phyloP scores from a whole-genome alignment of 257 asterid species.

The Anisodus acutangulus region DNA sequence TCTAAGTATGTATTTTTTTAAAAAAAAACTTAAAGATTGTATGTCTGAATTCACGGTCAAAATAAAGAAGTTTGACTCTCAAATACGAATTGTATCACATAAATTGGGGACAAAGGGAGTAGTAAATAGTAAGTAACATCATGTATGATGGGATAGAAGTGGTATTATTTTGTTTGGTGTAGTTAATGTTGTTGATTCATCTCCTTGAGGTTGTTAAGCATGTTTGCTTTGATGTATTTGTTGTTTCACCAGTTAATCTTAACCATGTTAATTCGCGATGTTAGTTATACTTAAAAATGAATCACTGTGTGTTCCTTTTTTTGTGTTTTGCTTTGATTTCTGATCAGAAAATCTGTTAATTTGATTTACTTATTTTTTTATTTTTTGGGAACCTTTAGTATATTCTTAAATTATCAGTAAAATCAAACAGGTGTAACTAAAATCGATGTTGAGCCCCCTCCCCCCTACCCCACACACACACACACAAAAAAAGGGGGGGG shows the following conservation, averaged over 20 bases:
- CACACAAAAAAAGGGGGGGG: rapidly evolving
- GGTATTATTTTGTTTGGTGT: background rate
- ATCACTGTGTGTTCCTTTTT: background rate
- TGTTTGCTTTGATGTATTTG: background rate
- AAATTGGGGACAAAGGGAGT: too few relatives aligned
- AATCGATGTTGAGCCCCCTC: background rate
- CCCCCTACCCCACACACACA: background rate
- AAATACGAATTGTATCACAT: too few relatives aligned
- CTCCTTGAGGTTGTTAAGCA: background rate
- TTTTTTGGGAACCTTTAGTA: background rate
- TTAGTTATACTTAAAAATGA: too few relatives aligned
- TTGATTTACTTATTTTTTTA: background rate
- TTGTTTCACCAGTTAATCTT: background rate
- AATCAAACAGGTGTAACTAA: background rate
- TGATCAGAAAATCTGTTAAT: background rate
- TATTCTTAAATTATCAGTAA: background rate
- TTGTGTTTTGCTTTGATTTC: background rate
- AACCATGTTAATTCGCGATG: background rate
- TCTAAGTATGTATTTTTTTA: too few relatives aligned
- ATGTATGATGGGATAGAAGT: background rate
- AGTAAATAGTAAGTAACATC: too few relatives aligned
- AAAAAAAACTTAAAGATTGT: too few relatives aligned
- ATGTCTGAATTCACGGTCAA: too few relatives aligned
- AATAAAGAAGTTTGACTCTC: too few relatives aligned
- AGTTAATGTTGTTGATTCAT: background rate